Evolutionary conservation across 2,329 filamentous ascomycete species (phyloP), one percentile per base, ranked within the genome.

Genomic region (Colletotrichum filicis): DNA sequence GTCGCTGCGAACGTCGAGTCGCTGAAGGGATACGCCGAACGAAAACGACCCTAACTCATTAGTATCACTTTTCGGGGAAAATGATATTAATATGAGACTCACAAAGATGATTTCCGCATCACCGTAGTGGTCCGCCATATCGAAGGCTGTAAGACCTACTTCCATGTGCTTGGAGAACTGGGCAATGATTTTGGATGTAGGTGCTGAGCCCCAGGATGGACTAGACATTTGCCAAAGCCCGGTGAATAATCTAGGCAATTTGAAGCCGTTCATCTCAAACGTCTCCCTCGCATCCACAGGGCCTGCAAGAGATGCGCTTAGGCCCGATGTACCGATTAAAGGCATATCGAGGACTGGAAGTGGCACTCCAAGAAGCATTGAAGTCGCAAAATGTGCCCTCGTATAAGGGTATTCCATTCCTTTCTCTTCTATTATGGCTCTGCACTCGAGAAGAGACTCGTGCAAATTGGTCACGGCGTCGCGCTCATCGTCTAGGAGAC

Each of bases 81-180:
- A 24, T 5, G 19, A 9, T 5, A 3, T 42, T 3, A 46, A 2
- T n/a, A 52, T 22, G n/a, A n/a, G n/a, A 60, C 79, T 68, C 70
- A 80, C 80, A 28, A 71, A 71, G 35, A 71, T 58, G 6, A 71
- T 61, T 5, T 71, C 68, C 2, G 68, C 68, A 30, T 71, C 68
- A n/a, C 68, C 64, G 63, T 83, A 82, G 56, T 83, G 81, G 59
- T 82, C 81, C 3, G 81, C 82, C 82, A 83, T 83, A 55, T 82
- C 80, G 12, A 79, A 74, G 6, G 80, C 78, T 1, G 70, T 73
- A 8, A 82, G 68, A 0, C 81, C 81, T 16, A 60, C 37, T 56
- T 74, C 72, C 5, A 80, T 67, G 0, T 80, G 75, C n/a, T 75
- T 72, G 12, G 68, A 35, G 16, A 83, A 77, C 16, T 78, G 78